These are phyloP conservation scores for Cornus suecica DNA, from an alignment of 148 eudicot genomes.

Conservation along the genomic window DNA sequence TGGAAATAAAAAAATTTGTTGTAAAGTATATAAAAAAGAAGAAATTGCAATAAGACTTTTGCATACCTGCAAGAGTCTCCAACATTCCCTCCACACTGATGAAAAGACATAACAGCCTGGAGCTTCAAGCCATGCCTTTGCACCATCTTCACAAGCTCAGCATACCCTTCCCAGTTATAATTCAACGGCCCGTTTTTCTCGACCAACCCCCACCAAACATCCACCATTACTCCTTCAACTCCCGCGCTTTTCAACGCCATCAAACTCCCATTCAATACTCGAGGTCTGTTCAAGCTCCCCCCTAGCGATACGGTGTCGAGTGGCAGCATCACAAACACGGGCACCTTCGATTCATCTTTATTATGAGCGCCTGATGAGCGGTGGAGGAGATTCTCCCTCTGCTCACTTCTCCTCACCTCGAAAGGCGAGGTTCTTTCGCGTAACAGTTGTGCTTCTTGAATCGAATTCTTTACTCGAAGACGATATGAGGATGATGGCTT, in stretches of 20 bases:
- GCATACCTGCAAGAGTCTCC: constrained; percentile 97
- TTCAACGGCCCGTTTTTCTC: constrained; percentile 86
- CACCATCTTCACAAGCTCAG: constrained; percentile 82
- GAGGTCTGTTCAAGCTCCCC: constrained; percentile 61
- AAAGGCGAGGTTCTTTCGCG: constrained; percentile 23
- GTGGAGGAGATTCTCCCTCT: constrained; percentile 57
- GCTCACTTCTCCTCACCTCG: constrained; percentile 24
- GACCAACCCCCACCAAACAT: constrained; percentile 96
- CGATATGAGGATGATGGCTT: constrained; percentile 39
- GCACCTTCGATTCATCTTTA: constrained; percentile 47
- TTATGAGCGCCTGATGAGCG: constrained; percentile 31
- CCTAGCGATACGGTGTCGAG: constrained; percentile 69
- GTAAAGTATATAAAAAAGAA: neutral
- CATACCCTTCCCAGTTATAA: constrained; percentile 94
- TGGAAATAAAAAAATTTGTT: neutral
- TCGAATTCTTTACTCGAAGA: constrained; percentile 31
- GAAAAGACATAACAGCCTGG: constrained; percentile 96
- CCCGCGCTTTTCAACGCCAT: constrained; percentile 91
- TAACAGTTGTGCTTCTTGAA: constrained; percentile 33
- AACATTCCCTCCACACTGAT: constrained; percentile 98
- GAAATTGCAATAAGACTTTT: neutral
- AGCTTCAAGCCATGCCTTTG: constrained; percentile 82
- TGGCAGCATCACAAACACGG: constrained; percentile 92
- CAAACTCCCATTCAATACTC: constrained; percentile 91
- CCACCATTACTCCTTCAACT: constrained; percentile 94